Base-by-base conservation (phyloP, 1,284 basidiomycete genomes). In the Austroboletus niveus region DNA sequence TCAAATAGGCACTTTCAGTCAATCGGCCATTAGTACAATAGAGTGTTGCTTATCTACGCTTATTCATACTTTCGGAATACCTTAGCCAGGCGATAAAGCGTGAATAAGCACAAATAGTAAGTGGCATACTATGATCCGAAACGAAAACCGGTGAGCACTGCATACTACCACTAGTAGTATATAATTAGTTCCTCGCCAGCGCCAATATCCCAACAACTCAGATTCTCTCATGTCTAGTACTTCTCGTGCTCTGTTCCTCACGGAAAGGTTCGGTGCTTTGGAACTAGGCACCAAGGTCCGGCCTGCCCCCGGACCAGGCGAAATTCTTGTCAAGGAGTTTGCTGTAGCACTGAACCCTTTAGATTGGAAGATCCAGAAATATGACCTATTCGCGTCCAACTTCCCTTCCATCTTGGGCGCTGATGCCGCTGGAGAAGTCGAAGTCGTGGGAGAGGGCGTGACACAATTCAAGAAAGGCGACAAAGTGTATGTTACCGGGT, bases 401-500 rank as follows among this genome's bases (percentile, higher is more conserved):
- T 76, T 55, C 52, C 75, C 76, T 3, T 60, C 69, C 2, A 61
- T 75, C 17, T 54, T 77, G 15, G 81, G 82, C 14, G 69, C 64
- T 4, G 81, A 84, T 55, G 72, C 69, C 40, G 70, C 73, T 4
- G 82, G 82, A 3, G 62, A 70, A 9, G 72, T 83, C 31, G 74
- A 74, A 17, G 64, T 66, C 30, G 61, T 81, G 10, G 80, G 78
- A 5, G 58, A 69, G 15, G 73, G 71, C 1, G 76, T 80, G 11
- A 54, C 60, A 7, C 38, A 62, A 36, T 69, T 80, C 56, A 60
- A 68, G 10, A 70, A 74, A 10, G 81, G 81, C 4, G 77, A 81
- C 51, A 73, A 63, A 58, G 76, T 84, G 76, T 77, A 57, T 31
- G 62, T 56, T 3, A 3, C 24, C 22, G 29, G 35, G 1, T 32